A percentile compares a stretch with the other conserved stretches of the same genome.
Evolutionary conservation across 768 basidiomycete genomes (phyloP).

Genomic region (Boletus vinaceobasis): DNA sequence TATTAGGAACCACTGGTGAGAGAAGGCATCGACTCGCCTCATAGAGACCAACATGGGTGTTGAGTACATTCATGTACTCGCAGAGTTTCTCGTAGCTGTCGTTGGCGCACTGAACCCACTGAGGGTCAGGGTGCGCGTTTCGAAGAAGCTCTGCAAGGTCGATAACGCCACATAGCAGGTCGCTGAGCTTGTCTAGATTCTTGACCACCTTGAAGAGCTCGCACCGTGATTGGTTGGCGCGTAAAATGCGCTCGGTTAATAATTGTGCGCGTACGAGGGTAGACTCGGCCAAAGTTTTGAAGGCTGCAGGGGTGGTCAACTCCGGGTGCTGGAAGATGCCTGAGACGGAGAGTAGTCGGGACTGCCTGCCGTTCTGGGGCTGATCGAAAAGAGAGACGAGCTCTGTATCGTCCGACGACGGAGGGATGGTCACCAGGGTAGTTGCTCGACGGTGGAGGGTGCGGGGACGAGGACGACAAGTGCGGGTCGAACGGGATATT

Average conservation of each 20-base stretch:
- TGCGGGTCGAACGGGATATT: conserved; percentile 32
- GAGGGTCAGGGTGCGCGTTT: conserved; percentile 85
- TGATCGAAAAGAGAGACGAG: conserved; percentile 72
- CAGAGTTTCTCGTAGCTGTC: conserved; percentile 87
- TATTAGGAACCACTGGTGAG: conserved; percentile 16
- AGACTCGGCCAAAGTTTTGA: conserved; percentile 70
- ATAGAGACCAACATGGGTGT: conserved; percentile 89
- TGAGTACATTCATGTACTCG: conserved; percentile 96
- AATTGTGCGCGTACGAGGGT: conserved; percentile 78
- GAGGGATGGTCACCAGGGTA: conserved; percentile 48
- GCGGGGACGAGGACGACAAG: conserved; percentile 39
- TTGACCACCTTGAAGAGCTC: conserved; percentile 89
- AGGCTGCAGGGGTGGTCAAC: conserved; percentile 64
- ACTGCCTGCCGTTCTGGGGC: conserved; percentile 39
- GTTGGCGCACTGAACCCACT: conserved; percentile 83
- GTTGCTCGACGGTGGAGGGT: conserved; percentile 30
- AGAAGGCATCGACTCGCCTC: conserved; percentile 53
- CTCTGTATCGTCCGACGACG: conserved; percentile 62
- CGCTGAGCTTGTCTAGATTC: conserved; percentile 94
- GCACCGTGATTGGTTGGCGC: conserved; percentile 63
- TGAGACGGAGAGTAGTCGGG: conserved; percentile 49
- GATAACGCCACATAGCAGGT: conserved; percentile 93
- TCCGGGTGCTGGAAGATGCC: conserved; percentile 84
- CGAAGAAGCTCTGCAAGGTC: conserved; percentile 93
- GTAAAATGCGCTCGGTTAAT: conserved; percentile 80